Evolutionary conservation across 1,284 basidiomycete genomes (phyloP).

Genomic region (Apiotrichum akiyoshidainum): DNA sequence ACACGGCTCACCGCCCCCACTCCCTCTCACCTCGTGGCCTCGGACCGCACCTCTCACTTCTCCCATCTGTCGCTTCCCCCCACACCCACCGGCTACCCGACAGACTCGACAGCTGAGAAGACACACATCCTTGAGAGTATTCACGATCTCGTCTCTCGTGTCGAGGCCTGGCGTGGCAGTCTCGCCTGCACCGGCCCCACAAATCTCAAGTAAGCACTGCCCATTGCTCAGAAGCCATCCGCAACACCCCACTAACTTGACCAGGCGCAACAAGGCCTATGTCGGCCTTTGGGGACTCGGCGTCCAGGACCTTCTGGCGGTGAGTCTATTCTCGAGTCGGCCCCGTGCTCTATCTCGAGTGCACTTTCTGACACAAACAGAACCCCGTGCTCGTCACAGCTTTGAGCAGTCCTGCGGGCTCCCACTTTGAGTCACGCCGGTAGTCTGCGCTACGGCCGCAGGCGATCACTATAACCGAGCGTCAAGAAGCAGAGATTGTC

Average conservation of each 20-base stretch:
- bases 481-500: too few relatives aligned
- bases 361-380: not conserved
- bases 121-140: not conserved
- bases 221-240: too few relatives aligned
- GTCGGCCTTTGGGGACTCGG: slow-evolving; percentile 1
- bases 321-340: not conserved
- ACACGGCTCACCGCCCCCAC: too few relatives aligned
- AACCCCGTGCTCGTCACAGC: slow-evolving; percentile 1
- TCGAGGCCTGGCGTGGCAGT: not conserved
- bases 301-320: not conserved
- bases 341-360: not conserved
- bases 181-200: not conserved
- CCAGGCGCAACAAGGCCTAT: slow-evolving; percentile 4
- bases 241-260: not conserved
- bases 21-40: too few relatives aligned
- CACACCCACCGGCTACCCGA: too few relatives aligned
- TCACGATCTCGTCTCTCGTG: not conserved
- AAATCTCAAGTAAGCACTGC: not conserved
- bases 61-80: not conserved
- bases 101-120: not conserved
- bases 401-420: not conserved
- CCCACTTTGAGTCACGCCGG: not conserved
- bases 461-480: too few relatives aligned
- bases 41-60: not conserved
- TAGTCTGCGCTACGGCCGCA: not conserved